phyloP scores from a whole-genome alignment of 2,329 filamentous ascomycete species.

The Huntiella decipiens region DNA sequence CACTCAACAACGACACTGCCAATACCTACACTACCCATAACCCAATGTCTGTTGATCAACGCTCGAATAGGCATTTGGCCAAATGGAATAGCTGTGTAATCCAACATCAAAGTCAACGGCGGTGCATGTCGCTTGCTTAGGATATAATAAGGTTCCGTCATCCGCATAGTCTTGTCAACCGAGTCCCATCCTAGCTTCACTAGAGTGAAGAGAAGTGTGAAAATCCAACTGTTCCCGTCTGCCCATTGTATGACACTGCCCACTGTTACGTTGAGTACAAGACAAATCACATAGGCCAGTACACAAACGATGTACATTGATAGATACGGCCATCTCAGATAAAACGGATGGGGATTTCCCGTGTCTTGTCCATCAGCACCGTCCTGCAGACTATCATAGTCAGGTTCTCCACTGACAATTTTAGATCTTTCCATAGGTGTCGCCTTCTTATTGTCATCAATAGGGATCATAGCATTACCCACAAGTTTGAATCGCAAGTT shows the following conservation, averaged over 20 bases:
- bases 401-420: background rate
- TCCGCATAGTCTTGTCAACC: constrained; percentile 49
- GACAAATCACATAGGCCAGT: constrained; percentile 23
- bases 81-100: constrained; percentile 56
- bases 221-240: constrained; percentile 35
- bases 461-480: constrained; percentile 51
- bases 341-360: constrained; percentile 47
- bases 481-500: constrained; percentile 47
- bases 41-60: constrained; percentile 41
- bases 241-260: constrained; percentile 15
- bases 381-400: background rate
- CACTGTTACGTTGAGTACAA: constrained; percentile 21
- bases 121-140: constrained; percentile 47
- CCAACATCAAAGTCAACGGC: constrained; percentile 45
- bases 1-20: constrained; percentile 57
- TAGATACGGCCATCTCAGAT: constrained; percentile 34
- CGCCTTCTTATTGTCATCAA: constrained; percentile 25
- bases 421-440: background rate
- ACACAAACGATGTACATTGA: constrained; percentile 38
- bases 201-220: constrained; percentile 45
- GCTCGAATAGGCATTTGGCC: constrained; percentile 44
- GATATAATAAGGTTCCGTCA: constrained; percentile 59
- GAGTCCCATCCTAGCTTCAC: constrained; percentile 52
- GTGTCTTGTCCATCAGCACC: constrained; percentile 14
- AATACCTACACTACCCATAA: constrained; percentile 49